Evolutionary conservation across 768 basidiomycete genomes (phyloP).

Genomic region (Clitopilus passeckerianus): DNA sequence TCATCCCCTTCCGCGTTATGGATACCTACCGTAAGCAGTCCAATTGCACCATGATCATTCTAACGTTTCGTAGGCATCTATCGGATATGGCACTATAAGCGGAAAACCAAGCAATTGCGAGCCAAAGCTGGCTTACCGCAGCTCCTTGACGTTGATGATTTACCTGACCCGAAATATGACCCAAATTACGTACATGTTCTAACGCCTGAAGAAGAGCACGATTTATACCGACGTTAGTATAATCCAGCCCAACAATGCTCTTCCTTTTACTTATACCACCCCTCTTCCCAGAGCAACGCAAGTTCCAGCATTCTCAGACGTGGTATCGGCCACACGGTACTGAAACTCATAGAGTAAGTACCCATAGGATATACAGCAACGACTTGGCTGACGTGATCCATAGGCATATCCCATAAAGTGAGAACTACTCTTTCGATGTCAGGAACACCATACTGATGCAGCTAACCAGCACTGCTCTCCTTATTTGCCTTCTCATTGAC

Average conservation of each 20-base stretch:
- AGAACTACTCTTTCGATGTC: slow-evolving; percentile 8
- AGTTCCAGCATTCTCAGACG: slow-evolving; percentile 68
- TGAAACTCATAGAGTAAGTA: slow-evolving; percentile 66
- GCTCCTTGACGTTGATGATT: slow-evolving; percentile 69
- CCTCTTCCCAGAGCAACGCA: slow-evolving; percentile 52
- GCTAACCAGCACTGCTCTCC: slow-evolving; percentile 50
- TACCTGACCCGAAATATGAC: slow-evolving; percentile 75
- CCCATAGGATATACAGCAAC: neutral
- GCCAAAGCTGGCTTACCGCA: slow-evolving; percentile 58
- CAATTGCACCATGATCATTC: neutral
- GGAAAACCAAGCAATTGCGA: slow-evolving; percentile 53
- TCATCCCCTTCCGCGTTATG: slow-evolving; percentile 70
- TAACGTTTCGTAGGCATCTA: slow-evolving; percentile 44
- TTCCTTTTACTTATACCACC: neutral
- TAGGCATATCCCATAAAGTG: slow-evolving; percentile 67
- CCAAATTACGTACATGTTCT: slow-evolving; percentile 69
- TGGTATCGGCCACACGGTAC: slow-evolving; percentile 89
- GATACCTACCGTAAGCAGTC: slow-evolving; percentile 65
- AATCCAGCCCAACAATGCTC: neutral
- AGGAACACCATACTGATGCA: neutral
- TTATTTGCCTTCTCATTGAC: slow-evolving; percentile 69
- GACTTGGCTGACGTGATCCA: neutral
- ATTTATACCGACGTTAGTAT: slow-evolving; percentile 58
- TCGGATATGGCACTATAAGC: slow-evolving; percentile 74
- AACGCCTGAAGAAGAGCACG: slow-evolving; percentile 57